Conservation (phyloP, 2,329 filamentous ascomycete genomes). For the Trichophyton mentagrophytes region DNA sequence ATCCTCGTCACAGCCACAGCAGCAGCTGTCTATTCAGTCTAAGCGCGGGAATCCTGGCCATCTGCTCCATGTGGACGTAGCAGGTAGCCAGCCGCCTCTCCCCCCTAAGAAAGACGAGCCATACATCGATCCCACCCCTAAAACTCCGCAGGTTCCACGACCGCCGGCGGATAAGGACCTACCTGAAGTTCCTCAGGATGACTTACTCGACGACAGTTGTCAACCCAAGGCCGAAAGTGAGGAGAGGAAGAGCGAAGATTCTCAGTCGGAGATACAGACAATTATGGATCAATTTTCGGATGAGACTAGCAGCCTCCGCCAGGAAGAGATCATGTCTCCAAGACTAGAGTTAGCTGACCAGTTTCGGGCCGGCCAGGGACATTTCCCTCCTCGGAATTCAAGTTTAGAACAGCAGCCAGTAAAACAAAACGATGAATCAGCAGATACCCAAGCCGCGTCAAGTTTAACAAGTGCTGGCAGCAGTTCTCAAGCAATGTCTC, state of each 20-base stretch:
- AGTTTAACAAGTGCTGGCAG: background rate
- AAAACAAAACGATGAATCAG: slow-evolving; percentile 29
- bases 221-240: slow-evolving; percentile 33
- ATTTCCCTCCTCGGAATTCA: slow-evolving; percentile 71
- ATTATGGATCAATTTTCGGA: slow-evolving; percentile 96
- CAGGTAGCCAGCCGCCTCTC: slow-evolving; percentile 29
- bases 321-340: slow-evolving; percentile 85
- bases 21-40: slow-evolving; percentile 7
- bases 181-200: slow-evolving; percentile 23
- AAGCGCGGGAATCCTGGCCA: slow-evolving; percentile 1
- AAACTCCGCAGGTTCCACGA: slow-evolving; percentile 31
- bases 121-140: slow-evolving; percentile 40
- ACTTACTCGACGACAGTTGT: slow-evolving; percentile 12
- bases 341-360: slow-evolving; percentile 72
- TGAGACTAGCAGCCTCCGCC: slow-evolving; percentile 53
- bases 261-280: slow-evolving; percentile 78
- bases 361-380: slow-evolving; percentile 51
- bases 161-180: slow-evolving; percentile 32
- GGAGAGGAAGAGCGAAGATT: slow-evolving; percentile 53
- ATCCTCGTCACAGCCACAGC: background rate
- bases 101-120: slow-evolving; percentile 40
- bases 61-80: slow-evolving; percentile 5
- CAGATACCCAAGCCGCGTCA: slow-evolving; percentile 15
- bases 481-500: slow-evolving; percentile 11
- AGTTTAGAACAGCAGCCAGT: slow-evolving; percentile 58